phyloP scores from a whole-genome alignment of 169 alveolate genomes.

The Eimeria zaria region DNA sequence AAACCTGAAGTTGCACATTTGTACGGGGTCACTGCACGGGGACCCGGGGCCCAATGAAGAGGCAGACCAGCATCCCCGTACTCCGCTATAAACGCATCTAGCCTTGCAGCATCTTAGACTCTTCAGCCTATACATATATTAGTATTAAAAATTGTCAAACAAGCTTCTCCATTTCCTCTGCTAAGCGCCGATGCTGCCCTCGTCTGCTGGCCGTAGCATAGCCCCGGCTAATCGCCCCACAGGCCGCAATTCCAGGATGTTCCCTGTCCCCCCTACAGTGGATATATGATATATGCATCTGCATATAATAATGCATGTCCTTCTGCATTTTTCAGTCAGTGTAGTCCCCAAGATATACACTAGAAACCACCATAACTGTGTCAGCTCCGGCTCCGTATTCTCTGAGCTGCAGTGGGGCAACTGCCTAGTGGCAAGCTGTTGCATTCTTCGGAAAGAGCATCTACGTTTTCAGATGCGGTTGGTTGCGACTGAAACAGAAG shows the following conservation, averaged over 20 bases:
- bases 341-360: background rate
- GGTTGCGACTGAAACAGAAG: no score
- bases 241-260: background rate
- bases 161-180: background rate
- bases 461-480: no score
- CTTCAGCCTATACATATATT: background rate
- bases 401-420: background rate
- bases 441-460: background rate
- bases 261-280: background rate
- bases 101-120: background rate
- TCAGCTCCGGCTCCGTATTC: background rate
- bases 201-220: background rate
- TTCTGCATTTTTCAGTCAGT: no score
- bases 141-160: background rate
- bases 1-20: background rate
- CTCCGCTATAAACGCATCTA: background rate
- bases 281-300: no score
- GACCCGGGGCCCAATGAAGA: background rate
- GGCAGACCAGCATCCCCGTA: conserved; percentile 5
- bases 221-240: background rate
- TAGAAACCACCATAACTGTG: background rate
- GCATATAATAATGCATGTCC: no score
- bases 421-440: background rate
- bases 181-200: background rate
- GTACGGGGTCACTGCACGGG: conserved; percentile 41